A percentile compares a stretch with the other conserved stretches of the same genome.
Evolutionary conservation across 257 asterid genomes (phyloP).

Genomic region (Ajuga chamaepitys): DNA sequence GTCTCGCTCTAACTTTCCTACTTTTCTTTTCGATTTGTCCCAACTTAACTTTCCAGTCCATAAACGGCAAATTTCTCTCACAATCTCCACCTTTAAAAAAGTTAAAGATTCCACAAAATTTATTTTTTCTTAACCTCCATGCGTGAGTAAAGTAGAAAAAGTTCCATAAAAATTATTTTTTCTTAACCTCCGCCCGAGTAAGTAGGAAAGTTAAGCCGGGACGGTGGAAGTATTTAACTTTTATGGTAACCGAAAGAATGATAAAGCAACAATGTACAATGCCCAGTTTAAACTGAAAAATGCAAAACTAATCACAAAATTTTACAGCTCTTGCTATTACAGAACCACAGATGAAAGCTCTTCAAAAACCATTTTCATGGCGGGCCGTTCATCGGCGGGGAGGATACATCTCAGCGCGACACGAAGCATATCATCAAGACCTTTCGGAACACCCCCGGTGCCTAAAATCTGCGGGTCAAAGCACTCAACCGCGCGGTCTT

Average conservation of each 20-base stretch:
- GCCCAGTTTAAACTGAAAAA: background rate
- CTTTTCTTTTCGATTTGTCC: too few relatives aligned
- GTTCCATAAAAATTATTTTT: too few relatives aligned
- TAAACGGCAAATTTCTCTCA: too few relatives aligned
- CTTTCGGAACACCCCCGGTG: constrained; percentile 13
- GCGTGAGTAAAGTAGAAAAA: too few relatives aligned
- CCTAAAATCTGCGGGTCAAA: constrained; percentile 36
- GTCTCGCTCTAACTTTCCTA: too few relatives aligned
- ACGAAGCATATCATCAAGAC: constrained; percentile 44
- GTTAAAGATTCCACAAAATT: too few relatives aligned
- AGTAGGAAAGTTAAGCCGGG: too few relatives aligned
- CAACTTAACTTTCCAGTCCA: too few relatives aligned
- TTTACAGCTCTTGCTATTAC: constrained; percentile 11
- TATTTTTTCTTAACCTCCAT: too few relatives aligned
- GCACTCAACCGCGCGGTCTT: constrained; percentile 52
- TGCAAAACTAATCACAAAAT: constrained; percentile 6
- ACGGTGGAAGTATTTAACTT: too few relatives aligned
- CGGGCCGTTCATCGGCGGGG: constrained; percentile 80
- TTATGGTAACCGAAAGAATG: constrained; percentile 9
- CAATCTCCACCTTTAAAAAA: too few relatives aligned
- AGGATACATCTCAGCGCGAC: constrained; percentile 67
- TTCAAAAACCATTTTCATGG: constrained; percentile 54
- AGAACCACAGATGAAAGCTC: constrained; percentile 44
- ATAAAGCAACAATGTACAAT: background rate
- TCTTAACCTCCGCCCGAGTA: too few relatives aligned